These are phyloP conservation scores for Paspalum vaginatum DNA, from an alignment of 176 grass and related monocot species.

Conservation along the genomic window DNA sequence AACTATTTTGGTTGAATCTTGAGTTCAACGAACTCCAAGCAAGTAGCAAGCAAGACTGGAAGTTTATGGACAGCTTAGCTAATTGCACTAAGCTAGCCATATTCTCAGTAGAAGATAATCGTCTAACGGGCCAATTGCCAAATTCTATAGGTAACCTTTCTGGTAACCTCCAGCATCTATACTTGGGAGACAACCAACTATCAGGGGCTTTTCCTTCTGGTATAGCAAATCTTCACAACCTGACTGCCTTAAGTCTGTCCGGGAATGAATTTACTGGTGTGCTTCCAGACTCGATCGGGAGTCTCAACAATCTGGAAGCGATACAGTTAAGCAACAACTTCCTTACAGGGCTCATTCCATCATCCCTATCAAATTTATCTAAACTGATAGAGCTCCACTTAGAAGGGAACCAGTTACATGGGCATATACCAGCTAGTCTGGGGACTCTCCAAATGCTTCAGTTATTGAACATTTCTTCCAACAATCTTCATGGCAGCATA, in stretches of 20 bases:
- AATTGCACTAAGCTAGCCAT: not conserved
- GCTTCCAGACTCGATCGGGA: slow-evolving; percentile 1
- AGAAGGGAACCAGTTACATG: not conserved
- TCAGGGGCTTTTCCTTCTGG: not conserved
- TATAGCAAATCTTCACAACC: not conserved
- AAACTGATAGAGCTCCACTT: not conserved
- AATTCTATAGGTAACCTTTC: slow-evolving; percentile 3
- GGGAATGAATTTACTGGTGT: not conserved
- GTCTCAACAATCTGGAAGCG: not conserved
- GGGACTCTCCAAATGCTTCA: not conserved
- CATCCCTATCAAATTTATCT: slow-evolving; percentile 19
- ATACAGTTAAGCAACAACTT: accelerated
- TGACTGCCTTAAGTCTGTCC: not conserved
- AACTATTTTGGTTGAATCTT: not conserved
- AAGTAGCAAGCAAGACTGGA: not conserved
- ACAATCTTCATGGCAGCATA: not conserved
- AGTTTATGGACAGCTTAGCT: slow-evolving; percentile 33
- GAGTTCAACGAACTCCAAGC: slow-evolving; percentile 19
- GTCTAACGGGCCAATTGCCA: not conserved
- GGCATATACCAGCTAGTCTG: not conserved
- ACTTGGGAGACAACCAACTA: not conserved
- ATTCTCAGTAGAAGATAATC: not conserved
- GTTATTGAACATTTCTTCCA: not conserved
- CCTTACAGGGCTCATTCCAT: not conserved
- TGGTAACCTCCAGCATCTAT: not conserved